phyloP scores from a whole-genome alignment of 2,329 filamentous ascomycete genomes.

The Ophiosphaerella narmari region DNA sequence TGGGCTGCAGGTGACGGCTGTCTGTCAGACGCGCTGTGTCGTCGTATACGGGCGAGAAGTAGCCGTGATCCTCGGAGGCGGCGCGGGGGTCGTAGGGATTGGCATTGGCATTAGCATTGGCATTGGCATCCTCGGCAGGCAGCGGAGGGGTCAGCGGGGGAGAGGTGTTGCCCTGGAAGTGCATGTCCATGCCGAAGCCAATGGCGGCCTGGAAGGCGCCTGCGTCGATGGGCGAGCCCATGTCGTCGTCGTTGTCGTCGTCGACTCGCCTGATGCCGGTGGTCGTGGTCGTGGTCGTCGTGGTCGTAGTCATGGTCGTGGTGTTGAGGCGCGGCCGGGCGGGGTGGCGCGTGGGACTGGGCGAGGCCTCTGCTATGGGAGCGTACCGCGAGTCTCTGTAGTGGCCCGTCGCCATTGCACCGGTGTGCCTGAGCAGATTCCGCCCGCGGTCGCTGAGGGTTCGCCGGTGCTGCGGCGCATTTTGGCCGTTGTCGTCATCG shows the following conservation, averaged over 20 bases:
- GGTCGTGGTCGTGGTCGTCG: no score
- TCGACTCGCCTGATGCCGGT: conserved; percentile 39
- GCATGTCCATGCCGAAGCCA: conserved; percentile 53
- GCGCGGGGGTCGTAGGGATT: conserved; percentile 42
- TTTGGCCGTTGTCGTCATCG: conserved; percentile 34
- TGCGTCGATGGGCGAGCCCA: conserved; percentile 50
- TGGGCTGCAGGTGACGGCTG: conserved; percentile 59
- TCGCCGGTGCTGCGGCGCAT: conserved; percentile 43
- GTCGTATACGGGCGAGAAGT: conserved; percentile 59
- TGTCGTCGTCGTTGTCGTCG: conserved; percentile 40
- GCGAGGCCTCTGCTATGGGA: conserved; percentile 59
- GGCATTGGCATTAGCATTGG: no score
- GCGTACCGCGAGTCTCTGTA: conserved; percentile 54
- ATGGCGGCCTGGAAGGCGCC: conserved; percentile 56
- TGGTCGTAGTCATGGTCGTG: no score
- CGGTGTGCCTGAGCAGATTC: conserved; percentile 52
- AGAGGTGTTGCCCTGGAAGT: conserved; percentile 49
- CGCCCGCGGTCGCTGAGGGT: conserved; percentile 56
- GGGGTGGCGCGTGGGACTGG: conserved; percentile 48
- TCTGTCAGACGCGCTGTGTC: conserved; percentile 66
- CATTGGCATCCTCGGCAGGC: conserved; percentile 26
- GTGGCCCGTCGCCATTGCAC: conserved; percentile 48
- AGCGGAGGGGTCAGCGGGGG: conserved; percentile 32
- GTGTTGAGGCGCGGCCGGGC: conserved; percentile 44
- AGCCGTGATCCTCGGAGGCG: conserved; percentile 60